phyloP scores from a whole-genome alignment of 495 filamentous ascomycete species.

The Talaromyces thailandensis region DNA sequence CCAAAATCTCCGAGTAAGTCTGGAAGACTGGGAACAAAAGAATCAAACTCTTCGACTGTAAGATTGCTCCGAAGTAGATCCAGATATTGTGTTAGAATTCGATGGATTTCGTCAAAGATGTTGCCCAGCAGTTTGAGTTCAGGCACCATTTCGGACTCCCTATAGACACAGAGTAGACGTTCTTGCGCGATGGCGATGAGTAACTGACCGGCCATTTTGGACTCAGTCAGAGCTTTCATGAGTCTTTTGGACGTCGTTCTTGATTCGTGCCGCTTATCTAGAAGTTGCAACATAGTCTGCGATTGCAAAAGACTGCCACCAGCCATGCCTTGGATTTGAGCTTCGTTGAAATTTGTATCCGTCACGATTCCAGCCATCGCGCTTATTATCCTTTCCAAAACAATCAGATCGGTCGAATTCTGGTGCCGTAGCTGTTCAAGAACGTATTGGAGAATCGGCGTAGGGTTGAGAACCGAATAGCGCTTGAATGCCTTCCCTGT shows the following conservation, averaged over 20 bases:
- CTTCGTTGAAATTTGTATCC: slow-evolving; percentile 75
- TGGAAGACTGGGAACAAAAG: slow-evolving; percentile 65
- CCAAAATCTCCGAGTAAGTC: slow-evolving; percentile 70
- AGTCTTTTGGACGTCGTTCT: slow-evolving; percentile 62
- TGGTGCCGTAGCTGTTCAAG: slow-evolving; percentile 70
- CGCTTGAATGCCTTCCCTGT: slow-evolving; percentile 80
- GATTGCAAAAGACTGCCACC: slow-evolving; percentile 71
- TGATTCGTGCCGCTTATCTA: slow-evolving; percentile 68
- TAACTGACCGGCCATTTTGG: slow-evolving; percentile 62
- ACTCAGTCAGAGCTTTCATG: slow-evolving; percentile 66
- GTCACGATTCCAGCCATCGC: slow-evolving; percentile 91
- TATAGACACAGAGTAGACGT: slow-evolving; percentile 68
- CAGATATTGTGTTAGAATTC: slow-evolving; percentile 75
- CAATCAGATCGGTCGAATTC: slow-evolving; percentile 76
- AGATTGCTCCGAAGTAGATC: slow-evolving; percentile 80
- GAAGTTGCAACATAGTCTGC: slow-evolving; percentile 65
- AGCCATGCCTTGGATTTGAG: slow-evolving; percentile 75
- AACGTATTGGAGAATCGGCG: slow-evolving; percentile 83
- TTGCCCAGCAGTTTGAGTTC: slow-evolving; percentile 76
- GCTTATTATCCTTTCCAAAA: slow-evolving; percentile 77
- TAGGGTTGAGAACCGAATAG: slow-evolving; percentile 69
- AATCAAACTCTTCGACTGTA: slow-evolving; percentile 67
- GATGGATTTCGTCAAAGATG: slow-evolving; percentile 82
- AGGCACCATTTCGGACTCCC: slow-evolving; percentile 52
- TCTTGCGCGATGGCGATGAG: slow-evolving; percentile 87